These are phyloP conservation scores for Neurospora sp. DNA, from an alignment of 495 filamentous ascomycete species.

Conservation along the genomic window DNA sequence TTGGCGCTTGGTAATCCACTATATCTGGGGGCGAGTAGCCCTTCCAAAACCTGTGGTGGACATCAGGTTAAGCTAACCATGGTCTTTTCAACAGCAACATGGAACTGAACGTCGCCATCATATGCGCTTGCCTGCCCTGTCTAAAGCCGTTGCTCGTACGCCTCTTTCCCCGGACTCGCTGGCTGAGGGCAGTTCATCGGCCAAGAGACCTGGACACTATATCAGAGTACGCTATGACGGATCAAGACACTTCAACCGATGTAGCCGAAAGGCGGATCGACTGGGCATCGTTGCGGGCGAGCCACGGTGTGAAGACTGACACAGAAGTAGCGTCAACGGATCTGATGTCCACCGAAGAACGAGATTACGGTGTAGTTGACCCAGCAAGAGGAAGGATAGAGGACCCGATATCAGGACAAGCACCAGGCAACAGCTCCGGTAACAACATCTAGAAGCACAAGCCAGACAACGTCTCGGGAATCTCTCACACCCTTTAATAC, in stretches of 20 bases:
- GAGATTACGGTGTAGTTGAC: neutral
- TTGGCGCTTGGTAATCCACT: conserved; percentile 9
- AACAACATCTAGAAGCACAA: neutral
- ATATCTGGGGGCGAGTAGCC: conserved; percentile 12
- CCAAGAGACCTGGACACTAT: conserved; percentile 1
- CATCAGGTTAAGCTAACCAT: neutral
- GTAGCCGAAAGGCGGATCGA: neutral
- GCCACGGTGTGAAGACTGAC: neutral
- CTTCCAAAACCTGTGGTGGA: neutral
- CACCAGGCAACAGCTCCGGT: neutral
- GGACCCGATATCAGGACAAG: neutral
- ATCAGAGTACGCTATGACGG: neutral
- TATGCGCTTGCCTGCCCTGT: conserved; percentile 15
- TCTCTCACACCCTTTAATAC: neutral
- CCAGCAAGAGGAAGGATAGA: neutral
- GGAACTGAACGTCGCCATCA: conserved; percentile 15
- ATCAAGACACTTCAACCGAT: neutral
- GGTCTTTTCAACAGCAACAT: conserved; percentile 1
- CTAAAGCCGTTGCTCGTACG: conserved; percentile 7
- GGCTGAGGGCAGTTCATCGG: neutral
- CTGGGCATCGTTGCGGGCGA: neutral
- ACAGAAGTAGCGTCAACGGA: neutral
- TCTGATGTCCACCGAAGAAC: neutral
- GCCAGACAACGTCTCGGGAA: neutral
- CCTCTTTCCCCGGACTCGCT: conserved; percentile 1